phyloP scores from a whole-genome alignment of 225 moss, liverwort and hornwort genomes.

The Marchantia polymorpha region DNA sequence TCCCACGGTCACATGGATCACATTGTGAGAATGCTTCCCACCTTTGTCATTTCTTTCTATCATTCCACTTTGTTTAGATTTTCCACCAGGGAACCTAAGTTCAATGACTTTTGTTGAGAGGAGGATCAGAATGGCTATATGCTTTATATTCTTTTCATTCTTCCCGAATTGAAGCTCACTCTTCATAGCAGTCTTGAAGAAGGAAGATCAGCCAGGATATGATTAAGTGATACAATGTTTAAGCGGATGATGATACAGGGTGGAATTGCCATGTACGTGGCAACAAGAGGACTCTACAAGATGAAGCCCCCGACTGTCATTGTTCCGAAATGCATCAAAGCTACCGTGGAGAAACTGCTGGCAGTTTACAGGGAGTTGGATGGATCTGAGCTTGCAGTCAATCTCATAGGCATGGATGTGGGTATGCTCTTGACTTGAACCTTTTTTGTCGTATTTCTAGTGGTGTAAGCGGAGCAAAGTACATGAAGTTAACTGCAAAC shows the following conservation, averaged over 20 bases:
- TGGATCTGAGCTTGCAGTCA: slow-evolving; percentile 65
- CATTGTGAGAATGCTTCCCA: slow-evolving; percentile 56
- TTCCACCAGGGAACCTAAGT: background rate
- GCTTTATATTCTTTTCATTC: background rate
- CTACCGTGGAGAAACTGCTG: slow-evolving; percentile 73
- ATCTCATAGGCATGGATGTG: slow-evolving; percentile 88
- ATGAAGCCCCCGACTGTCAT: slow-evolving; percentile 86
- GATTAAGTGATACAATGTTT: background rate
- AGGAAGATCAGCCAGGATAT: too few species aligned
- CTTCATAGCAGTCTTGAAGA: too few species aligned
- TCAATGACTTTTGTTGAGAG: too few species aligned
- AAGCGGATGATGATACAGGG: slow-evolving; percentile 32
- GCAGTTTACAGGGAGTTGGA: slow-evolving; percentile 78
- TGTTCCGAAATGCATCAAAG: slow-evolving; percentile 68
- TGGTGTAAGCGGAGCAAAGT: too few species aligned
- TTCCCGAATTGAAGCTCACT: too few species aligned
- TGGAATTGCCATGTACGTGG: slow-evolving; percentile 90
- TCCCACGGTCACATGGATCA: slow-evolving; percentile 97
- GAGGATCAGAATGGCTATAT: background rate
- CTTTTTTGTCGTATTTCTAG: background rate
- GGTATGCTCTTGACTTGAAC: slow-evolving; percentile 35
- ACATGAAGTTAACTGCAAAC: too few species aligned
- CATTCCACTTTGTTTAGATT: background rate
- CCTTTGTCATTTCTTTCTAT: background rate
- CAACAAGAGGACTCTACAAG: slow-evolving; percentile 68